A percentile compares a stretch with the other conserved stretches of the same genome.
Evolutionary conservation across 2,329 filamentous ascomycete species (phyloP).

Genomic region (Periconia sp.): DNA sequence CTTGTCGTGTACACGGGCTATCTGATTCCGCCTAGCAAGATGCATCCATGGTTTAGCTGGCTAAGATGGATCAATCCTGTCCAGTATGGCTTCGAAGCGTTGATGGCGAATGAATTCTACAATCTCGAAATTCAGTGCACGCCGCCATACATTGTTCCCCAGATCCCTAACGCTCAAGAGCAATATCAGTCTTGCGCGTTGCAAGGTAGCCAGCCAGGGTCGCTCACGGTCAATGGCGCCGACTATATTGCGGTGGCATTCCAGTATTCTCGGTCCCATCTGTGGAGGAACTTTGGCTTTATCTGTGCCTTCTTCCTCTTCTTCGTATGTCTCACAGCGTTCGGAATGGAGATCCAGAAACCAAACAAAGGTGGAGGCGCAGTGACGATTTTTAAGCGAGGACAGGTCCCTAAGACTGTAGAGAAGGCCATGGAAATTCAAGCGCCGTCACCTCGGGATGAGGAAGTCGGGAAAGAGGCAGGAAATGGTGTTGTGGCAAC

Average conservation of each 20-base stretch:
- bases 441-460: slow-evolving; percentile 45
- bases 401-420: slow-evolving; percentile 62
- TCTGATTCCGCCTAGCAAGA: slow-evolving; percentile 42
- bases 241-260: slow-evolving; percentile 60
- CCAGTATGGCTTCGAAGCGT: slow-evolving; percentile 68
- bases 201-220: slow-evolving; percentile 58
- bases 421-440: slow-evolving; percentile 60
- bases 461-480: slow-evolving; percentile 53
- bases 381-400: slow-evolving; percentile 64
- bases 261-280: slow-evolving; percentile 57
- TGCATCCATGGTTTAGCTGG: slow-evolving; percentile 20
- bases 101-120: slow-evolving; percentile 73
- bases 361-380: slow-evolving; percentile 62
- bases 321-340: slow-evolving; percentile 50
- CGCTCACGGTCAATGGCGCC: slow-evolving; percentile 55
- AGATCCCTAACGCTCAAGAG: slow-evolving; percentile 47
- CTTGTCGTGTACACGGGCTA: slow-evolving; percentile 45
- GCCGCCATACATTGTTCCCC: slow-evolving; percentile 59
- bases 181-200: slow-evolving; percentile 63
- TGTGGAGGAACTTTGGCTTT: slow-evolving; percentile 60
- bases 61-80: slow-evolving; percentile 55
- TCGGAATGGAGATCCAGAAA: slow-evolving; percentile 54
- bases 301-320: slow-evolving; percentile 54
- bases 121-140: slow-evolving; percentile 57
- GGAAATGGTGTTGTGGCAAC: slow-evolving; percentile 26